phyloP scores from a whole-genome alignment of 352 stramenopile genomes.

The Globisporangium paddicum region DNA sequence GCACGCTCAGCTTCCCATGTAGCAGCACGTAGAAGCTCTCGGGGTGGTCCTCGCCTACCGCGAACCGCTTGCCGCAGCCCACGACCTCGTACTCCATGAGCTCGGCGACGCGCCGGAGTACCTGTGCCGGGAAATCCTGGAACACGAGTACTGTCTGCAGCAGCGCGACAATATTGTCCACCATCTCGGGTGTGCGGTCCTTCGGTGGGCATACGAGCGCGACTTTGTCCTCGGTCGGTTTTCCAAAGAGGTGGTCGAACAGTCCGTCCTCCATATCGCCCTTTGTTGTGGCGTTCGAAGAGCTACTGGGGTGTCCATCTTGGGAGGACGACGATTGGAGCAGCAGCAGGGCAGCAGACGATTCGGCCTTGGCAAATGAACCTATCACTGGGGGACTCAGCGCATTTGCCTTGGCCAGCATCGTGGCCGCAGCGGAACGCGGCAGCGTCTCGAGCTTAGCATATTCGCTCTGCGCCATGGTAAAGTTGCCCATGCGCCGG shows the following conservation, averaged over 20 bases:
- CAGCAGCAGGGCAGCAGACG: constrained; percentile 4
- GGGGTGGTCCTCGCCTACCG: constrained; percentile 47
- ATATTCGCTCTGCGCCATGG: constrained; percentile 46
- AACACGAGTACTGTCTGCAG: constrained; percentile 63
- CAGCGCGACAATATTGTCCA: constrained; percentile 38
- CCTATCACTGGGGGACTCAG: background rate
- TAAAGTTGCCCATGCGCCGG: constrained; percentile 44
- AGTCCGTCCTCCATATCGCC: constrained; percentile 52
- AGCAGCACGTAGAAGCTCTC: constrained; percentile 70
- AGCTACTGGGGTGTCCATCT: background rate
- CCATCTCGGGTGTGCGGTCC: constrained; percentile 36
- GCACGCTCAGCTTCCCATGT: constrained; percentile 47
- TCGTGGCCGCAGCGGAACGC: background rate
- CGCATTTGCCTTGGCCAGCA: constrained; percentile 1
- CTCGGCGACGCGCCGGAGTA: constrained; percentile 36
- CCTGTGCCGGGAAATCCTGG: constrained; percentile 46
- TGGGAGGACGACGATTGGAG: background rate
- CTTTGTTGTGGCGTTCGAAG: constrained; percentile 8
- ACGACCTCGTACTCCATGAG: constrained; percentile 70
- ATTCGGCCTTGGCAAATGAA: constrained; percentile 8
- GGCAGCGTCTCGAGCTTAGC: constrained; percentile 27
- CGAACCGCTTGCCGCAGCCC: constrained; percentile 52
- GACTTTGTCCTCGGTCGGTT: constrained; percentile 56
- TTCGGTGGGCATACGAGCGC: constrained; percentile 42
- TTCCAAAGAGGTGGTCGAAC: constrained; percentile 64